Evolutionary conservation across 495 filamentous ascomycete genomes (phyloP).

Genomic region (Trichoderma reesei): DNA sequence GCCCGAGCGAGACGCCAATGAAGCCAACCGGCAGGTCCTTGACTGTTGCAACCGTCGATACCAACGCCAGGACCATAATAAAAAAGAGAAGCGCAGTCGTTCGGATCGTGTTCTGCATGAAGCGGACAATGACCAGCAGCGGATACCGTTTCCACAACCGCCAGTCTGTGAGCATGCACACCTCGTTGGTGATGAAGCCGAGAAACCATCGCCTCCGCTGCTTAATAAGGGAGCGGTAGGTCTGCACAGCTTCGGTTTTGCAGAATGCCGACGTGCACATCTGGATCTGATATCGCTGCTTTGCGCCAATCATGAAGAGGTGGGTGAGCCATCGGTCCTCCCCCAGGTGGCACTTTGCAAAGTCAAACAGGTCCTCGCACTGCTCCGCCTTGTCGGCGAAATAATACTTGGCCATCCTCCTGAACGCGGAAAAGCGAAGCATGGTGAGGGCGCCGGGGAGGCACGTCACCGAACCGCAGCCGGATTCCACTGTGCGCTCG

Average conservation of each 20-base stretch:
- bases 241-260: slow-evolving; percentile 95
- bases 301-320: slow-evolving; percentile 96
- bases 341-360: slow-evolving; percentile 87
- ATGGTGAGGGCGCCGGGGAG: slow-evolving; percentile 92
- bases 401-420: slow-evolving; percentile 97
- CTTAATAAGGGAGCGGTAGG: slow-evolving; percentile 77
- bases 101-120: slow-evolving; percentile 94
- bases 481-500: slow-evolving; percentile 92
- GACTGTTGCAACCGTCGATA: slow-evolving; percentile 72
- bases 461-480: slow-evolving; percentile 90
- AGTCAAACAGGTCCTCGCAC: slow-evolving; percentile 94
- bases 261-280: slow-evolving; percentile 97
- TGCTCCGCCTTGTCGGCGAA: slow-evolving; percentile 96
- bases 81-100: slow-evolving; percentile 94
- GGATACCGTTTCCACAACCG: slow-evolving; percentile 89
- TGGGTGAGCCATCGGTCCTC: slow-evolving; percentile 98
- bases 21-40: slow-evolving; percentile 82
- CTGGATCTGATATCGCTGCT: slow-evolving; percentile 88
- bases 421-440: slow-evolving; percentile 90
- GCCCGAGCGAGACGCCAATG: slow-evolving; percentile 85
- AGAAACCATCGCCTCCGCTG: slow-evolving; percentile 96
- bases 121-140: slow-evolving; percentile 75
- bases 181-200: slow-evolving; percentile 96
- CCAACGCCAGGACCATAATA: slow-evolving; percentile 81
- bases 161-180: slow-evolving; percentile 94